Base-by-base conservation (phyloP, 345 rosid species). In the Lepidium didymum region DNA sequence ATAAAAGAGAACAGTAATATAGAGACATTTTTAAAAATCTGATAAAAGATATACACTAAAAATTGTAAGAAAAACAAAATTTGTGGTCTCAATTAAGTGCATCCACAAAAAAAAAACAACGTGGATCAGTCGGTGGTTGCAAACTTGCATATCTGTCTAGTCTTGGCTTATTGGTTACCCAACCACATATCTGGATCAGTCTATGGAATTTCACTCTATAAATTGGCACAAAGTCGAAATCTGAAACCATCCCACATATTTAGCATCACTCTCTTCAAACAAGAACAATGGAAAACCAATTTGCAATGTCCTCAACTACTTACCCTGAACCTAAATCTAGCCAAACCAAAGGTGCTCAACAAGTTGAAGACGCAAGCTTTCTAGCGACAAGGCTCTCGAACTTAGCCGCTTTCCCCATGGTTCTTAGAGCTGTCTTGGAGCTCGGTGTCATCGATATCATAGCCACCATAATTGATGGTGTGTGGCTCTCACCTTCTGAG, bases 391-490 rank as follows among this genome's bases (percentile, higher is more conserved):
- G 12, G 13, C 27, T 62, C 25, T 29, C 67, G 5, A 45, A 45
- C 3, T 29, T 18, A 34, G 43, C 18, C 2, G 79, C 66, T 6
- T 45, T 83, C 9, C 81, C 88, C 10, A 78, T 79, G 85, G 52
- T 75, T 23, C 16, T 83, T 52, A 57, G 73, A 31, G 70, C 86
- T 3, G 81, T 82, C 12, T 60, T 78, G 16, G 79, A 79, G 49
- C 78, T 81, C 15, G 84, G 56, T 8, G 15, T 84, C 10, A 79
- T 82, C 18, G 74, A 79, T 27, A 78, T 71, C 15, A 75, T 86
- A 3, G 16, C 9, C 35, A 51, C 3, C 18, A 62, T 67, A 3
- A 81, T 57, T 1, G 43, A 16, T 2, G 11, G 31, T 2, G 73
- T 82, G 1, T 55, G 60, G 60, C 42, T 55, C 27, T 55, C 60